Conservation (phyloP, 2,329 filamentous ascomycete genomes). For the Knufia fluminis region DNA sequence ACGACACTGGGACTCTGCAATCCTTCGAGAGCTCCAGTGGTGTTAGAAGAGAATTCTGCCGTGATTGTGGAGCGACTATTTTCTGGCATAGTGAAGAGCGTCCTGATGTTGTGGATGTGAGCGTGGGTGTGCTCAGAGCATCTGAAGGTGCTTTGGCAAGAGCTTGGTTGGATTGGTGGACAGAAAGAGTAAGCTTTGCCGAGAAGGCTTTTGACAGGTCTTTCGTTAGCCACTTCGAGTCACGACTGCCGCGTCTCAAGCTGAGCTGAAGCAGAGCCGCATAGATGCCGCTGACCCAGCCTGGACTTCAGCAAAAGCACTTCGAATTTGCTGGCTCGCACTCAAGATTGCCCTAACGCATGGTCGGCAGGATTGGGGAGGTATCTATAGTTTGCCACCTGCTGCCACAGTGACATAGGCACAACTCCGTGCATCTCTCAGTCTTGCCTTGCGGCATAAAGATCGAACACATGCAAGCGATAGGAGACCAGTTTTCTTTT, state of each 20-base stretch:
- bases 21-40: slow-evolving; percentile 46
- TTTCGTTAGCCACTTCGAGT: background rate
- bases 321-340: no score
- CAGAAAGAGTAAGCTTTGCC: slow-evolving; percentile 47
- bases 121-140: slow-evolving; percentile 48
- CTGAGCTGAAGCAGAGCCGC: no score
- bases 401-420: no score
- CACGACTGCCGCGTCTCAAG: background rate
- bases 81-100: slow-evolving; percentile 52
- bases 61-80: slow-evolving; percentile 52
- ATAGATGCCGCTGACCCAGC: no score
- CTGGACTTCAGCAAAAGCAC: no score
- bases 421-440: no score
- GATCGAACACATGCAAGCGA: no score
- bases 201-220: slow-evolving; percentile 41
- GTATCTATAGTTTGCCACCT: no score
- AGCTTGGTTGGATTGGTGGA: slow-evolving; percentile 55
- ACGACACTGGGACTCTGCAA: slow-evolving; percentile 38
- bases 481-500: no score
- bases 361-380: no score
- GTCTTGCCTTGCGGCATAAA: no score
- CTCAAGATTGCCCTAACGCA: no score
- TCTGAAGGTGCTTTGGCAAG: slow-evolving; percentile 47
- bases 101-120: slow-evolving; percentile 53
- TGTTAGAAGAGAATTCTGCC: slow-evolving; percentile 54